Percentiles rank a stretch among this genome's conserved stretches.
These are phyloP conservation scores for Colletotrichum euphorbiae DNA, from an alignment of 2,329 filamentous ascomycete species.

Conservation along the genomic window DNA sequence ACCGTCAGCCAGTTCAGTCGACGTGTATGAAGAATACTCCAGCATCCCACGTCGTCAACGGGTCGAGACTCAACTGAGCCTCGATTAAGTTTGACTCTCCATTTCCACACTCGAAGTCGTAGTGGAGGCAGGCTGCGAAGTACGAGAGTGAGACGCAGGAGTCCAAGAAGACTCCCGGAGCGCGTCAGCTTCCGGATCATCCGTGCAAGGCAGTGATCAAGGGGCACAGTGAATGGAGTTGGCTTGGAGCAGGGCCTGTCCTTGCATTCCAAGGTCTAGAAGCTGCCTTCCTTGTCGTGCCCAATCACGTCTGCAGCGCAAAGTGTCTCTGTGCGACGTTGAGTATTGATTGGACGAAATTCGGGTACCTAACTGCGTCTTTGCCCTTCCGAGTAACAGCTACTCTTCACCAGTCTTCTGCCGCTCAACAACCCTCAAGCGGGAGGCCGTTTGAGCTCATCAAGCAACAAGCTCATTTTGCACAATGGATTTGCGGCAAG, in stretches of 20 bases:
- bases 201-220: slow-evolving; percentile 24
- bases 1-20: slow-evolving; percentile 1
- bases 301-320: slow-evolving; percentile 27
- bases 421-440: slow-evolving; percentile 16
- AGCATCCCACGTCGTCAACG: slow-evolving; percentile 26
- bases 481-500: no score
- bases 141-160: slow-evolving; percentile 17
- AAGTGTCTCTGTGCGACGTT: background rate
- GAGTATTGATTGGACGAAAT: slow-evolving; percentile 1
- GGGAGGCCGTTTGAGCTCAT: no score
- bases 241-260: slow-evolving; percentile 20
- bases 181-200: slow-evolving; percentile 39
- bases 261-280: slow-evolving; percentile 18
- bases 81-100: slow-evolving; percentile 36
- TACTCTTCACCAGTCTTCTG: background rate
- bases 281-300: background rate
- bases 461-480: no score
- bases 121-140: slow-evolving; percentile 22
- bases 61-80: slow-evolving; percentile 28
- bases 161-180: slow-evolving; percentile 24
- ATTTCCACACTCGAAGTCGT: slow-evolving; percentile 24
- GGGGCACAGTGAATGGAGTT: background rate
- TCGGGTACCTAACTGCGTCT: background rate
- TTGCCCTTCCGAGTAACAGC: background rate
- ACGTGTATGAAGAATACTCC: background rate